Evolutionary conservation across 257 asterid species (phyloP), one percentile per base, ranked within the genome.

Genomic region (Nemophila menziesii): DNA sequence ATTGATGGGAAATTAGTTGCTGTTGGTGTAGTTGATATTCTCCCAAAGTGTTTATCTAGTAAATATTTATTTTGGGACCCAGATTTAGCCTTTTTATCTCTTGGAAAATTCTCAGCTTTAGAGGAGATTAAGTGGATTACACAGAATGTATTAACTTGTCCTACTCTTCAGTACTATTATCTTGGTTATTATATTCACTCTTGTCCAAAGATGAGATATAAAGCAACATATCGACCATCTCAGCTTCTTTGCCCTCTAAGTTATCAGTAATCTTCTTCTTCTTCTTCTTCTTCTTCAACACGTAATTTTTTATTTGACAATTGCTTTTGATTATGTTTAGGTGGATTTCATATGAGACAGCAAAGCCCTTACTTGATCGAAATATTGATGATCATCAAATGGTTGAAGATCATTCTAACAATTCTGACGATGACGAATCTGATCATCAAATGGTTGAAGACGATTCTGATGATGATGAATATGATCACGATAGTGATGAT

Each of bases 51-150:
- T 73, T 69, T 81, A 67, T 90, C 99, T 2, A 90, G 96, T 78
- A 90, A 90, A 67, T 90, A 90, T 68, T 72, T 90, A 54, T 90
- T 90, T 59, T 90, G 99, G 99, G 99, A 90, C 68, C 99, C 99
- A 37, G 99, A 81, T 52, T 57, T 77, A 49, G 86, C 99, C 63
- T 60, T 56, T 59, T 61, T 90, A 46, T 90, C 99, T 20, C 90
- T 90, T 42, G 99, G 99, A 8, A 90, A 90, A 60, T 79, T 66
- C 63, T 81, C 99, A 7, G 93, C 96, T 68, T 58, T 81, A 37
- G 71, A 85, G 72, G 99, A 90, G 69, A 81, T 90, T 65, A 68
- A 51, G 49, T 90, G 94, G 79, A 70, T 90, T 47, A 61, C 44
- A 33, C 77, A 79, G 80, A 90, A 73, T 66, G 77, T 81, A 70